Conservation (phyloP, 2,329 filamentous ascomycete species). For the Didymella keratinophila region DNA sequence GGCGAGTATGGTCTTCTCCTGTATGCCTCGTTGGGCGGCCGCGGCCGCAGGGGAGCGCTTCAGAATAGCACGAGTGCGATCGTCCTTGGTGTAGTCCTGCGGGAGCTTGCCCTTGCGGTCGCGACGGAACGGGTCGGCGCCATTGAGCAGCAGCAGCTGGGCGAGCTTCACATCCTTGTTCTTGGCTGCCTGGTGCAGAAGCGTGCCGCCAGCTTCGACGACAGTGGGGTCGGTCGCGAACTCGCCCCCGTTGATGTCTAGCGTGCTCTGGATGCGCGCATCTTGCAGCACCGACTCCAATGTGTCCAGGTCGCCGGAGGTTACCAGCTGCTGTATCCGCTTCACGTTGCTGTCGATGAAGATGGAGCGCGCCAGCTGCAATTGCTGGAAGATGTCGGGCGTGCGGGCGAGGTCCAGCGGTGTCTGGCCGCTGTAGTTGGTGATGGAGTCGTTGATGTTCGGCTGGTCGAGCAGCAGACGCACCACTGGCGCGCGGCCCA, state of each 20-base stretch:
- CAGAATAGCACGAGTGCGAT: conserved; percentile 83
- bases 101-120: conserved; percentile 95
- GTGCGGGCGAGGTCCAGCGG: conserved; percentile 89
- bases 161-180: conserved; percentile 88
- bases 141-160: conserved; percentile 88
- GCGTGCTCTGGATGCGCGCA: conserved; percentile 79
- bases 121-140: conserved; percentile 92
- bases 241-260: conserved; percentile 93
- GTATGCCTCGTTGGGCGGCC: conserved; percentile 91
- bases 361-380: conserved; percentile 88
- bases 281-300: conserved; percentile 85
- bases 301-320: conserved; percentile 74
- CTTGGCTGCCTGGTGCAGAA: conserved; percentile 91
- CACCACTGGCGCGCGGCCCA: conserved; percentile 82
- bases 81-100: conserved; percentile 95
- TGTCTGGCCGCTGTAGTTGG: conserved; percentile 84
- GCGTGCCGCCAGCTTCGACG: conserved; percentile 82
- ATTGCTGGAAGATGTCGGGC: conserved; percentile 92
- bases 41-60: conserved; percentile 95
- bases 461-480: conserved; percentile 82
- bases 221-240: conserved; percentile 82
- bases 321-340: conserved; percentile 82
- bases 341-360: conserved; percentile 88
- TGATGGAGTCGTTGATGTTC: conserved; percentile 84
- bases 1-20: conserved; percentile 94